These are phyloP conservation scores for Ophiosphaerella narmari DNA, from an alignment of 2,329 filamentous ascomycete species.

Conservation along the genomic window DNA sequence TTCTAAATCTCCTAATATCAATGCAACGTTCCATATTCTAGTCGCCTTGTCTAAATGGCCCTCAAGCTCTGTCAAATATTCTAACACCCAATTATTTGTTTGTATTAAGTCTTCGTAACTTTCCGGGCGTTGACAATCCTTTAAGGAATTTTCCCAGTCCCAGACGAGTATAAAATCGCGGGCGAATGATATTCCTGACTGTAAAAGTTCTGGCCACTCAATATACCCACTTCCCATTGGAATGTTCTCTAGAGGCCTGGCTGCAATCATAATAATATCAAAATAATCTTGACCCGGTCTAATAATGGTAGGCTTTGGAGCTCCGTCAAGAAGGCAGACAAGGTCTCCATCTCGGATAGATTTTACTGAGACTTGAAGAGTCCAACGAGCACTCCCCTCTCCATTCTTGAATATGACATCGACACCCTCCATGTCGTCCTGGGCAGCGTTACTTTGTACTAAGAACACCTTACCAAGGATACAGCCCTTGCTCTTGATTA, in stretches of 20 bases:
- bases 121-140: too few relatives aligned
- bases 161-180: neutral
- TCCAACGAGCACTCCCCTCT: neutral
- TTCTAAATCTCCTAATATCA: too few relatives aligned
- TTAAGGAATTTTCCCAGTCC: neutral
- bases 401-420: neutral
- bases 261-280: slow-evolving; percentile 6
- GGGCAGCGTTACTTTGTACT: neutral
- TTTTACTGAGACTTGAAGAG: slow-evolving; percentile 12
- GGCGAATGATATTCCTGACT: too few relatives aligned
- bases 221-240: neutral
- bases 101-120: too few relatives aligned
- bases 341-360: neutral
- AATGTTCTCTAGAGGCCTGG: neutral
- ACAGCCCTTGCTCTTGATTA: too few relatives aligned
- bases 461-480: slow-evolving; percentile 5
- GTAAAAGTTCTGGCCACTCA: neutral
- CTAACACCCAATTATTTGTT: too few relatives aligned
- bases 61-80: too few relatives aligned
- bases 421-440: slow-evolving; percentile 4
- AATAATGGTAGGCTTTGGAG: slow-evolving; percentile 14
- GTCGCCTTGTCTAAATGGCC: too few relatives aligned
- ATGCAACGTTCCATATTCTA: too few relatives aligned
- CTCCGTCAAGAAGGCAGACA: slow-evolving; percentile 2
- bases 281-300: slow-evolving; percentile 6